phyloP scores from a whole-genome alignment of 495 filamentous ascomycete genomes.

The Xylaria castorea region DNA sequence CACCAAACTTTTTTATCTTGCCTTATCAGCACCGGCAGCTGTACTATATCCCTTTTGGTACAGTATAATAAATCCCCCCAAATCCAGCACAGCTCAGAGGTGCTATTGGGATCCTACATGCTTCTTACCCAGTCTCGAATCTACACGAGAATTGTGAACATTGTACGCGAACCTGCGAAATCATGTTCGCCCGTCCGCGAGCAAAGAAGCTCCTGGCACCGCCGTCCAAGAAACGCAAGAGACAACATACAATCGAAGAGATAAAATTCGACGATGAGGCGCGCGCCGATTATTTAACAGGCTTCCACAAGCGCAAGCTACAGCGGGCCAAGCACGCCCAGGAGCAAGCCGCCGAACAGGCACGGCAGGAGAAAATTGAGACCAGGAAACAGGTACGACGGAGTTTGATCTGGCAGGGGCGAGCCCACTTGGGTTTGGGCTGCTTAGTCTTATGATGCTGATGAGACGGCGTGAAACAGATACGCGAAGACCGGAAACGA shows the following conservation, averaged over 20 bases:
- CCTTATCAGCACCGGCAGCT: slow-evolving; percentile 11
- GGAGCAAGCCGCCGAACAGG: slow-evolving; percentile 73
- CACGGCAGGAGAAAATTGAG: slow-evolving; percentile 72
- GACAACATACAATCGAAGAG: slow-evolving; percentile 67
- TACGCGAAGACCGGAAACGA: slow-evolving; percentile 78
- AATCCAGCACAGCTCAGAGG: background rate
- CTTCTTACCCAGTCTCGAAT: background rate
- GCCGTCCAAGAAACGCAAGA: slow-evolving; percentile 70
- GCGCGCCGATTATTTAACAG: slow-evolving; percentile 85
- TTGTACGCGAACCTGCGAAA: background rate
- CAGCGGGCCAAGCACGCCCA: slow-evolving; percentile 83
- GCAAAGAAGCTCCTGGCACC: slow-evolving; percentile 57
- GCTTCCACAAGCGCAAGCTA: slow-evolving; percentile 94
- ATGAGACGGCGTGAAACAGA: slow-evolving; percentile 50
- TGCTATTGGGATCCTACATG: background rate
- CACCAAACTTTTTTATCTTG: slow-evolving; percentile 13
- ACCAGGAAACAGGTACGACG: slow-evolving; percentile 72
- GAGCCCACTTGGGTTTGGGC: background rate
- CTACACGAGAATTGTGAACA: background rate
- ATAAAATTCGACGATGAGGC: slow-evolving; percentile 82
- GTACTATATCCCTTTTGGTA: background rate
- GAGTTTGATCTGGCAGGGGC: slow-evolving; percentile 11
- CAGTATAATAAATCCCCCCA: background rate
- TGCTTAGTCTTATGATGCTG: slow-evolving; percentile 29
- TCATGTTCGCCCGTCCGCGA: slow-evolving; percentile 57